These are phyloP conservation scores for Fusarium sp. DNA, from an alignment of 2,329 filamentous ascomycete genomes.

Conservation along the genomic window DNA sequence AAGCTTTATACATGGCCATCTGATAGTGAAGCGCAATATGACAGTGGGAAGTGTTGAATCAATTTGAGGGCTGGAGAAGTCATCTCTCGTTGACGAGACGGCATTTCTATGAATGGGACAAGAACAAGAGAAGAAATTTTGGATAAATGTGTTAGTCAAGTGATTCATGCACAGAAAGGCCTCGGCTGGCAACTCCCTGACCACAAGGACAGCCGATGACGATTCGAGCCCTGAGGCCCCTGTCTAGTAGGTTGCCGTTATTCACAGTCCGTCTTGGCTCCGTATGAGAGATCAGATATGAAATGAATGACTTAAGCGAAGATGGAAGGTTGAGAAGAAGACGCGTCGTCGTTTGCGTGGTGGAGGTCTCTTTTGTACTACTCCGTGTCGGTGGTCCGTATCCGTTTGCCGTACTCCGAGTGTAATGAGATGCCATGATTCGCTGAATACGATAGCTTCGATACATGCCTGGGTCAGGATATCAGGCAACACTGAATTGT, in stretches of 20 bases:
- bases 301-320: neutral
- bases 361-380: neutral
- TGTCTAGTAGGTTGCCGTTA: neutral
- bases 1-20: neutral
- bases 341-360: slow-evolving; percentile 6
- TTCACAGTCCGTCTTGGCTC: neutral
- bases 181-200: neutral
- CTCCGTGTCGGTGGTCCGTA: slow-evolving; percentile 3
- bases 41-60: neutral
- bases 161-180: neutral
- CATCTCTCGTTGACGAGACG: too few species aligned
- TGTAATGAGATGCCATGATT: neutral
- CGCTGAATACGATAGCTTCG: neutral
- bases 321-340: neutral
- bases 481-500: neutral
- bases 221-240: neutral
- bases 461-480: neutral
- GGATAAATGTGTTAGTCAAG: neutral
- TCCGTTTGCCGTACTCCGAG: neutral
- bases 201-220: neutral
- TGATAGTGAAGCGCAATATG: neutral
- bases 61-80: neutral
- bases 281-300: neutral
- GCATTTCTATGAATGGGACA: neutral
- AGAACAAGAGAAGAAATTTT: neutral